These are phyloP conservation scores for Gaeumannomyces sp. DNA, from an alignment of 2,329 filamentous ascomycete genomes.

Conservation along the genomic window DNA sequence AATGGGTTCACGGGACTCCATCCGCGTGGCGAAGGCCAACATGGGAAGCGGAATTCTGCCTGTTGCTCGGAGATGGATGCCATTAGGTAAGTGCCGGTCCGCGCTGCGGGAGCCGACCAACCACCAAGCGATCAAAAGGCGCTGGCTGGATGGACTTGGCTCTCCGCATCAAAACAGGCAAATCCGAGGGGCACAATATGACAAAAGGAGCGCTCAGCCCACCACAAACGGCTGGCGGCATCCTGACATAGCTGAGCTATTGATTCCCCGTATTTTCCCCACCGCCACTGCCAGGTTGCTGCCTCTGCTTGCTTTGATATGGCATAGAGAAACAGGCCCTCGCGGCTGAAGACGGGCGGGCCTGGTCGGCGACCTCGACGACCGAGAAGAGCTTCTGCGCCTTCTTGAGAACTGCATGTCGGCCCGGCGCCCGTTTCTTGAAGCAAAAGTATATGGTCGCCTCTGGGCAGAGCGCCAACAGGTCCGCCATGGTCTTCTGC, in stretches of 20 bases:
- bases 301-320: conserved; percentile 37
- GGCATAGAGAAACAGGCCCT: conserved; percentile 55
- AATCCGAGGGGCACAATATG: not conserved
- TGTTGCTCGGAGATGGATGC: not conserved
- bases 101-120: not conserved
- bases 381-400: conserved; percentile 62
- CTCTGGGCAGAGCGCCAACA: conserved; percentile 65
- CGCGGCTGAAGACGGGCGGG: conserved; percentile 49
- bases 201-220: not conserved
- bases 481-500: conserved; percentile 66
- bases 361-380: conserved; percentile 56
- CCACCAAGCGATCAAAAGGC: not conserved
- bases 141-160: not conserved
- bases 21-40: not conserved
- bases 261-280: not conserved
- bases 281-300: not conserved
- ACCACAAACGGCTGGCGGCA: not conserved
- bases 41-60: not conserved
- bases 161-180: not conserved
- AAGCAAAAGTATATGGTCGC: conserved; percentile 77
- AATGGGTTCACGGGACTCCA: not conserved
- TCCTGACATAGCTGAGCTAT: not conserved
- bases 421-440: conserved; percentile 81
- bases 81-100: not conserved
- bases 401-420: conserved; percentile 67